These are phyloP conservation scores for Rhizomucor miehei DNA, from an alignment of 371 early-diverging fungal genomes.

Conservation along the genomic window DNA sequence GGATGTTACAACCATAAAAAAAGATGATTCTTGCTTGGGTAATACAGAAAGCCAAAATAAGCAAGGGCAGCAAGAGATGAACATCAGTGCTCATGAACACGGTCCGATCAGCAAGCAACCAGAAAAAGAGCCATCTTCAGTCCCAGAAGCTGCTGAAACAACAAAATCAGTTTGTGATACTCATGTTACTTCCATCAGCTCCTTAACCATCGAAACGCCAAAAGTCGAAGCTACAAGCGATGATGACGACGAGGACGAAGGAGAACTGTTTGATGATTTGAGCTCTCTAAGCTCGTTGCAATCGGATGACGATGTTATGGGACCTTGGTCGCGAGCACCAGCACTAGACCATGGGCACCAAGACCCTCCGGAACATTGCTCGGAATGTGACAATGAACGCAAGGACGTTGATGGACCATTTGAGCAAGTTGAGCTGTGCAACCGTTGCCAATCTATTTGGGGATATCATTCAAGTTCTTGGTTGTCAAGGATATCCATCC, in stretches of 20 bases:
- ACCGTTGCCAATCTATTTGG: neutral
- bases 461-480: neutral
- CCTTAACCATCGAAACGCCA: too few species aligned
- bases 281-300: slow-evolving; percentile 27
- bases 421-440: neutral
- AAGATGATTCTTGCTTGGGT: too few species aligned
- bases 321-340: slow-evolving; percentile 31
- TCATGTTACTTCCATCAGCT: too few species aligned
- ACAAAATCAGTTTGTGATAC: too few species aligned
- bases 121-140: too few species aligned
- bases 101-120: too few species aligned
- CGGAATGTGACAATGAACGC: neutral
- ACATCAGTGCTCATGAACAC: too few species aligned
- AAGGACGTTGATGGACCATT: neutral
- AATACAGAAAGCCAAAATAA: too few species aligned
- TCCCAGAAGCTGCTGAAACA: too few species aligned
- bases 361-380: neutral
- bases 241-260: neutral
- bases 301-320: slow-evolving; percentile 40
- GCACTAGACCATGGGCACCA: neutral
- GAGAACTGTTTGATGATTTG: slow-evolving; percentile 8
- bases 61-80: too few species aligned
- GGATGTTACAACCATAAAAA: too few species aligned
- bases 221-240: too few species aligned
- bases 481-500: neutral